phyloP scores from a whole-genome alignment of 495 filamentous ascomycete genomes.

The Neurospora hispaniola region DNA sequence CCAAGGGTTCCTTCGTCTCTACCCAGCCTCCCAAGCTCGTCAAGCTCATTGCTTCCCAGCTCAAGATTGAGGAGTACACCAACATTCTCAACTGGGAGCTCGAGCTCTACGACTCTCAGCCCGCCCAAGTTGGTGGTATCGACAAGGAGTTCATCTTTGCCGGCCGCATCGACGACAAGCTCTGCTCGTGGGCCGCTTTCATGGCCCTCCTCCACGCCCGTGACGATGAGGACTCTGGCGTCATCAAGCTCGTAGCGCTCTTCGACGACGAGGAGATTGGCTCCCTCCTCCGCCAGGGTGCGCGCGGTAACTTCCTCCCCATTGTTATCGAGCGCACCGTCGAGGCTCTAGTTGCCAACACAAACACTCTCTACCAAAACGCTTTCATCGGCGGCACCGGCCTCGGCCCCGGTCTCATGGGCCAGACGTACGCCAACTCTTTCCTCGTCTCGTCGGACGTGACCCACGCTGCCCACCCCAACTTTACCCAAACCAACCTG shows the following conservation, averaged over 20 bases:
- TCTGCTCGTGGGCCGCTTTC: conserved; percentile 87
- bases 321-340: conserved; percentile 67
- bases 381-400: conserved; percentile 18
- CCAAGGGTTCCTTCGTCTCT: conserved; percentile 52
- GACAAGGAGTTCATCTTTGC: conserved; percentile 94
- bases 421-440: conserved; percentile 81
- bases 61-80: conserved; percentile 55
- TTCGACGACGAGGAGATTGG: conserved; percentile 98
- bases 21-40: conserved; percentile 81
- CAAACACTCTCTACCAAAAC: conserved; percentile 9
- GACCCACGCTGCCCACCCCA: conserved; percentile 89
- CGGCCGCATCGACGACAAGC: conserved; percentile 91
- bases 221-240: conserved; percentile 36
- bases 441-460: conserved; percentile 93
- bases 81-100: conserved; percentile 92
- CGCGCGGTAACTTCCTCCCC: conserved; percentile 76
- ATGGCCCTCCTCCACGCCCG: conserved; percentile 69
- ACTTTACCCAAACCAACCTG: conserved; percentile 74
- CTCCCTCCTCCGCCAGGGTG: conserved; percentile 80
- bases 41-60: conserved; percentile 63
- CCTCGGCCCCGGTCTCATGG: conserved; percentile 52
- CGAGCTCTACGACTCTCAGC: conserved; percentile 90
- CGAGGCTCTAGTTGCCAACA: conserved; percentile 46
- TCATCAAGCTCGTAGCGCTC: conserved; percentile 76
- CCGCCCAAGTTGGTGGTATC: conserved; percentile 71